Evolutionary conservation across 345 rosid genomes (phyloP), one percentile per base, ranked within the genome.

Genomic region (Arabis hirsuta): DNA sequence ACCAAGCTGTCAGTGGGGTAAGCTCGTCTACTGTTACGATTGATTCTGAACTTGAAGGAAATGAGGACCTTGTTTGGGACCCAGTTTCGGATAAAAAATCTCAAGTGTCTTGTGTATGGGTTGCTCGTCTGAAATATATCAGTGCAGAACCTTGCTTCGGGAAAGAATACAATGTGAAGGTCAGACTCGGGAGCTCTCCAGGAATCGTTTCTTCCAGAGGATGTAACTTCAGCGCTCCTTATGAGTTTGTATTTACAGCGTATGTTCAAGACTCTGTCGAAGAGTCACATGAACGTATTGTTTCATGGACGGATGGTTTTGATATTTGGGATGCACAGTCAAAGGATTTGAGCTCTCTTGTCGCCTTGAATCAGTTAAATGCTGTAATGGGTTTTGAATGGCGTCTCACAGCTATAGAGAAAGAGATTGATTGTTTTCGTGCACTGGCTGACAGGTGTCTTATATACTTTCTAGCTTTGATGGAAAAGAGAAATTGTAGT

Each of bases 161-260:
- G 27, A 71, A 75, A 52, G 75, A 79, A 61, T 68, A 62, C 71
- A 74, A 73, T 38, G 84, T 91, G 66, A 82, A 79, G 68, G 86
- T 89, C 38, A 82, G 76, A 45, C 44, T 94, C 66, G 98, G 97
- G 73, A 79, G 78, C 47, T 76, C 80, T 69, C 82, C 73, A 63
- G 97, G 95, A 71, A 85, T 91, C 38, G 52, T 84, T 71, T 94
- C 97, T 65, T 75, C 90, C 44, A 79, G 64, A 71, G 96, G 93
- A 48, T 73, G 41, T 75, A 85, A 55, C 45, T 82, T 80, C 71
- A 32, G 78, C 34, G 48, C 76, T 67, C 79, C 84, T 76, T 80
- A 76, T 41, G 72, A 36, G 44, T 74, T 88, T 58, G 44, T 79
- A 62, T 89, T 86, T 78, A 76, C 86, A 53, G 83, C 81, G 39